Base-by-base conservation (phyloP, 768 basidiomycete species). In the Trametes coccinea region DNA sequence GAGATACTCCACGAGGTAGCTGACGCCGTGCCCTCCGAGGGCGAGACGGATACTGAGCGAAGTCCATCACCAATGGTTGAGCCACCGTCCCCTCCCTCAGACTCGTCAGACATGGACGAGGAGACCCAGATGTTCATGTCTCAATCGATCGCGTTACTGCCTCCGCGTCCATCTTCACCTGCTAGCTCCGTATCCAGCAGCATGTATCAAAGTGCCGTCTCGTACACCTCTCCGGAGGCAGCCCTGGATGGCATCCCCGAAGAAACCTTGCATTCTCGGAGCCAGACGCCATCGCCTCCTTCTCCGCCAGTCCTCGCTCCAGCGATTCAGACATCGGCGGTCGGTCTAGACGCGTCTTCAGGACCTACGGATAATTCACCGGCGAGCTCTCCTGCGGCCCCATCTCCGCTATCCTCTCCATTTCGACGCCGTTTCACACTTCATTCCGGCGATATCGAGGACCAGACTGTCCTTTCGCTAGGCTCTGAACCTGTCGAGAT, bases 121-220 rank as follows among this genome's bases (percentile, higher is more conserved):
- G 83, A 85, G 33, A 78, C 82, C 5, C 82, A 83, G 48, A 74
- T 84, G 68, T 75, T 81, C 55, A 91, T 92, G 89, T 88, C 89
- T 6, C 88, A 91, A 70, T 92, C 90, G 5, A 76, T 91, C 37
- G 86, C 80, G 2, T 79, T 74, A 54, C 77, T 93, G 40, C 88
- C 76, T 29, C 69, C 74, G 1, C 68, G 67, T 2, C 68, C 72
- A 5, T 40, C 55, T 13, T 74, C 75, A 1, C 72, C 72, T 1
- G 67, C 80, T 8, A 66, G 67, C 6, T 84, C 87, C 17, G 74
- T 81, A 50, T 73, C 80, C 5, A 84, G 84, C 66, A 92, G 87
- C 74, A 84, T 93, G 80, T 94, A 93, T 70, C 82, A 89, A 66
- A 93, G 91, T 66, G 88, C 88, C 4, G 65, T 89, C 22, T 88